Evolutionary conservation across 1,139 yeast species (phyloP), one percentile per base, ranked within the genome.

Genomic region (Martiniozyma asiatica): DNA sequence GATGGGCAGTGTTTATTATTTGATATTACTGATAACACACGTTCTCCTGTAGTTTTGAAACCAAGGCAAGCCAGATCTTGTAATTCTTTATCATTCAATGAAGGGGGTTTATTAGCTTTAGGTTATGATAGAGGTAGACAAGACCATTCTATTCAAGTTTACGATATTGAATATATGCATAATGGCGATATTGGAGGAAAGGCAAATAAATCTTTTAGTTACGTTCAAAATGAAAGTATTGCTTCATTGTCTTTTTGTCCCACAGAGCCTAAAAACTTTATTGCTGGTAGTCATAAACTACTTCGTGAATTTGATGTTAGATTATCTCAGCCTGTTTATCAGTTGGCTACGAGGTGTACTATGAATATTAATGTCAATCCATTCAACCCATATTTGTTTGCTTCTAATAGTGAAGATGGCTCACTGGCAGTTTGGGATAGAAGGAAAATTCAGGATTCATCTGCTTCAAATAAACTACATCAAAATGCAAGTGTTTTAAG

Each of bases 341-440:
- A 81, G 49, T 63, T 79, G 48, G 81, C 87, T 2, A 76, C 92
- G 0, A 72, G 78, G 42, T 71, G 81, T 38, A 74, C 87, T 0
- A 62, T 71, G 41, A 81, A 81, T 9, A 63, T 87, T 26, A 63
- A 68, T 8, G 60, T 77, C 24, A 89, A 82, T 47, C 89, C 80
- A 4, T 72, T 73, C 44, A 63, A 68, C 36, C 65, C 65, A 22
- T 64, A 70, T 51, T 65, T 70, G 40, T 81, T 84, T 51, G 72
- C 82, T 23, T 74, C 93, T 0, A 70, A 69, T 40, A 70, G 84
- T 31, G 95, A 84, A 43, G 92, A 81, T 45, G 94, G 95, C 1
- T 70, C 92, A 0, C 57, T 85, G 35, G 76, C 89, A 0, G 63
- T 85, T 10, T 87, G 94, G 93, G 97, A 87, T 50, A 65, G 93